phyloP scores from a whole-genome alignment of 1,139 yeast genomes.

The Yamadazyma pseudoaaseri region DNA sequence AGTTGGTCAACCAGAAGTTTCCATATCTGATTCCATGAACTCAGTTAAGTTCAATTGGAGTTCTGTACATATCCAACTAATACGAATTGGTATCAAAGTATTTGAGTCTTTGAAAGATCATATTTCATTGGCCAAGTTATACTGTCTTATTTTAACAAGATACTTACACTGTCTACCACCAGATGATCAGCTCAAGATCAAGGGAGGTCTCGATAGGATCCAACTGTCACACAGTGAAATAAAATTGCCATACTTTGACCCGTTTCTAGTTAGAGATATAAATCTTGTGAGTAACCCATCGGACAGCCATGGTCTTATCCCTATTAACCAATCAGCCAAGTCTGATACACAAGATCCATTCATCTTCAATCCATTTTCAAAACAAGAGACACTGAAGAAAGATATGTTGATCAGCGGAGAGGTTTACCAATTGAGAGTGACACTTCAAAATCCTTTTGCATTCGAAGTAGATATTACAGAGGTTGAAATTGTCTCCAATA shows the following conservation, averaged over 20 bases:
- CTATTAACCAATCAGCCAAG: slow-evolving; percentile 28
- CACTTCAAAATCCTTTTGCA: slow-evolving; percentile 77
- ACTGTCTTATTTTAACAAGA: slow-evolving; percentile 53
- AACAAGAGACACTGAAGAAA: slow-evolving; percentile 11
- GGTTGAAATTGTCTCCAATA: slow-evolving; percentile 42
- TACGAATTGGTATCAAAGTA: slow-evolving; percentile 54
- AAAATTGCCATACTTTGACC: slow-evolving; percentile 64
- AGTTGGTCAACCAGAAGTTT: slow-evolving; percentile 26
- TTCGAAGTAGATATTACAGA: slow-evolving; percentile 68
- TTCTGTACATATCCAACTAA: slow-evolving; percentile 54
- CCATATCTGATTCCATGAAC: slow-evolving; percentile 20
- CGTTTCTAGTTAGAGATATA: slow-evolving; percentile 57
- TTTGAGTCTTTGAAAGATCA: slow-evolving; percentile 52
- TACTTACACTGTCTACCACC: slow-evolving; percentile 47
- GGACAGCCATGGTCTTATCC: slow-evolving; percentile 27
- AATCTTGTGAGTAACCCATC: slow-evolving; percentile 26
- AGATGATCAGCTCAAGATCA: slow-evolving; percentile 35
- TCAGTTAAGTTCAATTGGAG: slow-evolving; percentile 45
- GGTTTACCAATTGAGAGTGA: slow-evolving; percentile 49
- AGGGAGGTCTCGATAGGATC: slow-evolving; percentile 26
- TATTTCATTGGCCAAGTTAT: slow-evolving; percentile 44
- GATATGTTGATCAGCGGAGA: slow-evolving; percentile 55
- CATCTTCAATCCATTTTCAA: slow-evolving; percentile 35
- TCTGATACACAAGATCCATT: slow-evolving; percentile 12
- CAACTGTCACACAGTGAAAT: slow-evolving; percentile 15